Conservation (phyloP, 306 rosid species). For the Trifolium fragiferum region DNA sequence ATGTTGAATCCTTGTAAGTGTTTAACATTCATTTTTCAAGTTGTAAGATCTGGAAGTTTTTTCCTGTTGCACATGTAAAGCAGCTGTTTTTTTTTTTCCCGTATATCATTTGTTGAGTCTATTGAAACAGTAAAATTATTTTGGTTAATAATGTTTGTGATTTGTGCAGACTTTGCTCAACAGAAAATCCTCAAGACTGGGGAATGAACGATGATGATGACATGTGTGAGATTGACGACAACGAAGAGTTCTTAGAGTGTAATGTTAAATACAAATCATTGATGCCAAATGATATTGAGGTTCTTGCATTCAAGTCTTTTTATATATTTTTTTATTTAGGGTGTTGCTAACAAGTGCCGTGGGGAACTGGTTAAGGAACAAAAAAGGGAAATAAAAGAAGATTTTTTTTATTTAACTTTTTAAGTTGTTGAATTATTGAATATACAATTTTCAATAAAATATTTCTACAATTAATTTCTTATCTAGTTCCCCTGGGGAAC, state of each 20-base stretch:
- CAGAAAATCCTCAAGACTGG: conserved; percentile 58
- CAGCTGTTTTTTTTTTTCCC: neutral
- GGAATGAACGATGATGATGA: conserved; percentile 68
- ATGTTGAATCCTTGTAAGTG: conserved; percentile 59
- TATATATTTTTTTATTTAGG: conserved; percentile 7
- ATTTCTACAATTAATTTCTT: too few species aligned
- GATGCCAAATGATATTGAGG: conserved; percentile 66
- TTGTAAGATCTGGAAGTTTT: conserved; percentile 39
- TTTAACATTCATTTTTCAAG: conserved; percentile 10
- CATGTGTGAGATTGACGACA: conserved; percentile 84
- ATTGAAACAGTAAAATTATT: conserved; percentile 52
- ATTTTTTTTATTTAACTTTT: too few species aligned
- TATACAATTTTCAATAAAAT: too few species aligned
- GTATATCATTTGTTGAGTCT: conserved; percentile 39
- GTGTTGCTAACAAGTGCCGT: too few species aligned
- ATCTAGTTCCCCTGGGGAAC: too few species aligned
- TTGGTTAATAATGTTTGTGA: conserved; percentile 55
- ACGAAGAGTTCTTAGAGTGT: conserved; percentile 53
- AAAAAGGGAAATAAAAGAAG: too few species aligned
- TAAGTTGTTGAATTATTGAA: too few species aligned
- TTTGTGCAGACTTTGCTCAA: conserved; percentile 66
- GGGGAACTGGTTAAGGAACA: too few species aligned
- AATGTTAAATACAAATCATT: conserved; percentile 54
- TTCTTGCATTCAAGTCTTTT: conserved; percentile 40
- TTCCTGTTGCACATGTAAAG: conserved; percentile 27